Conservation (phyloP, 2,329 filamentous ascomycete genomes). For the Paradendryphiella salina region DNA sequence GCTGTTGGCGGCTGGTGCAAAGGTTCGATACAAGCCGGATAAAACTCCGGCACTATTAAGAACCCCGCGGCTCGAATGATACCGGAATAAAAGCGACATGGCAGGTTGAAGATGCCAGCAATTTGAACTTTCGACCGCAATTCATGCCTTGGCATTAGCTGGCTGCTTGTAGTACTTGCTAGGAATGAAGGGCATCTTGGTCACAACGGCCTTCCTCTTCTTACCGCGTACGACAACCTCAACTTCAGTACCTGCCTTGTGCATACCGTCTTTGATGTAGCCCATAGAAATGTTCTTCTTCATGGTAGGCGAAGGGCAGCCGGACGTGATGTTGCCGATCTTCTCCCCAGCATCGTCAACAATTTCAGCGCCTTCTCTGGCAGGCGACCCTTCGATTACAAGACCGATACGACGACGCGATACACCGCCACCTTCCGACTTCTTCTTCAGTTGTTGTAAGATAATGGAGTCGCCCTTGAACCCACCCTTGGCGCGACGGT, state of each 20-base stretch:
- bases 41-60: neutral
- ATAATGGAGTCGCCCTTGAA: slow-evolving; percentile 86
- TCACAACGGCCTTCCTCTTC: slow-evolving; percentile 72
- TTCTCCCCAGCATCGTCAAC: slow-evolving; percentile 65
- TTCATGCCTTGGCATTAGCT: slow-evolving; percentile 31
- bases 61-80: neutral
- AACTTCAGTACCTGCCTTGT: slow-evolving; percentile 83
- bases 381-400: slow-evolving; percentile 81
- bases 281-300: slow-evolving; percentile 96
- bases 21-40: neutral
- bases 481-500: slow-evolving; percentile 68
- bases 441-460: slow-evolving; percentile 73
- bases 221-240: slow-evolving; percentile 77
- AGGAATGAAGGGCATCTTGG: slow-evolving; percentile 87
- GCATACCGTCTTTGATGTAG: slow-evolving; percentile 77
- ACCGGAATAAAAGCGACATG: neutral
- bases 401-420: slow-evolving; percentile 77
- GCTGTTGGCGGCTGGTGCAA: no score
- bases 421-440: slow-evolving; percentile 72
- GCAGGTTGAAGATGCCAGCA: neutral
- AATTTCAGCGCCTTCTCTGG: slow-evolving; percentile 84
- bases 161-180: slow-evolving; percentile 68
- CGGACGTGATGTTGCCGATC: slow-evolving; percentile 83
- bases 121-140: neutral
- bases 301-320: slow-evolving; percentile 83